These are phyloP conservation scores for Monilinia vaccinii-corymbosi DNA, from an alignment of 2,329 filamentous ascomycete genomes.

Conservation along the genomic window DNA sequence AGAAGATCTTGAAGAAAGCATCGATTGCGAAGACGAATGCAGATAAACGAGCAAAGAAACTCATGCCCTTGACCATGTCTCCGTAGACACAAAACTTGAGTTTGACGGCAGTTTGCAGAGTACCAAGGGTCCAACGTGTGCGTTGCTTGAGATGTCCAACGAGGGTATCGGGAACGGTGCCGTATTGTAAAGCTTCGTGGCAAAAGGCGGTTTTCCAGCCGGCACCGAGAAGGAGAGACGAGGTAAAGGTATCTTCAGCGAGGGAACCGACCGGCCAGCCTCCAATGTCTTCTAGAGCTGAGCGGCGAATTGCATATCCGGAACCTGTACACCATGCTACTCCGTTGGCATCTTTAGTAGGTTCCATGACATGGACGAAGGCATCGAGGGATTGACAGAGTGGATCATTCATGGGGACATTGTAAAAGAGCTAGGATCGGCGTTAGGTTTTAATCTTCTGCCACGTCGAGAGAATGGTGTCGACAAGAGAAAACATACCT, in stretches of 20 bases:
- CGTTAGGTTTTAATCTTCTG: neutral
- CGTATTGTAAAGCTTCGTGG: conserved; percentile 51
- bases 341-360: conserved; percentile 36
- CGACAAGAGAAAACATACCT: conserved; percentile 28
- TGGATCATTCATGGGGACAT: conserved; percentile 48
- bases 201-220: conserved; percentile 55
- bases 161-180: conserved; percentile 49
- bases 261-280: conserved; percentile 52
- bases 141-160: conserved; percentile 47
- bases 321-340: conserved; percentile 59
- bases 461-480: rapidly evolving
- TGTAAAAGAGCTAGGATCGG: conserved; percentile 45
- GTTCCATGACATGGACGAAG: conserved; percentile 46
- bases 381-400: conserved; percentile 46
- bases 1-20: conserved; percentile 46
- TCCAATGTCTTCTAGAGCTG: conserved; percentile 51
- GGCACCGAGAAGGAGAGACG: conserved; percentile 46
- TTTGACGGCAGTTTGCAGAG: conserved; percentile 48
- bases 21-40: conserved; percentile 49
- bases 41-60: conserved; percentile 46
- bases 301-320: conserved; percentile 50
- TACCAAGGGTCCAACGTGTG: conserved; percentile 37
- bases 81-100: conserved; percentile 51
- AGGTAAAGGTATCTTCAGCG: conserved; percentile 52
- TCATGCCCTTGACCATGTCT: conserved; percentile 43